Evolutionary conservation across 2,329 filamentous ascomycete species (phyloP).

Genomic region (Sporothrix schenckii): DNA sequence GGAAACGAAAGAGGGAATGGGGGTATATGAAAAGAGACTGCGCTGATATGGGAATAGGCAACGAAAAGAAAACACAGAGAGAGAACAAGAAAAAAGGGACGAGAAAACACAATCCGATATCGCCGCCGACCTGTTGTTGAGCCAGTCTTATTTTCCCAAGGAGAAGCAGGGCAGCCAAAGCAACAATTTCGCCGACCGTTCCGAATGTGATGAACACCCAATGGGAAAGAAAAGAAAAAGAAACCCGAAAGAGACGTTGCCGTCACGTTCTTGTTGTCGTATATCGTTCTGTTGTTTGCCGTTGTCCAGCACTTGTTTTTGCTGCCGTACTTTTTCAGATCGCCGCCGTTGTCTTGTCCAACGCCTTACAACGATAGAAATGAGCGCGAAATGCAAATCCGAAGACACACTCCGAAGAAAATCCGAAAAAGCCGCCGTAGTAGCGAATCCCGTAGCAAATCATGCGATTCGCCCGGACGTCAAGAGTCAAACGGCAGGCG

Average conservation of each 20-base stretch:
- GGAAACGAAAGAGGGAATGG: not conserved
- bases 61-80: not conserved
- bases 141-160: not conserved
- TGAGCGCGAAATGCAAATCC: not conserved
- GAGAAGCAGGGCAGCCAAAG: not conserved
- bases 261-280: not conserved
- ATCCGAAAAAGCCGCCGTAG: not conserved
- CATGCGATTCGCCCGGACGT: not conserved
- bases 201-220: not conserved
- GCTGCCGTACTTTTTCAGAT: not conserved
- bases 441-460: not conserved
- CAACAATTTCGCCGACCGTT: not conserved
- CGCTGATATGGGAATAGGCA: not conserved
- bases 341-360: not conserved
- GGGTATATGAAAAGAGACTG: conserved; percentile 12
- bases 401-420: not conserved
- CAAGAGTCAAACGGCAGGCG: not conserved
- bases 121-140: not conserved
- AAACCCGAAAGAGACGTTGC: not conserved
- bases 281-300: not conserved
- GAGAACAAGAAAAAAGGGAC: not conserved
- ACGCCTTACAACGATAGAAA: not conserved
- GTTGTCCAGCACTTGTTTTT: not conserved
- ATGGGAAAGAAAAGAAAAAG: not conserved
- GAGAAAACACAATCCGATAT: not conserved